Evolutionary conservation across 176 grass and related monocot genomes (phyloP), one percentile per base, ranked within the genome.

Genomic region (Pontederia crassipes): DNA sequence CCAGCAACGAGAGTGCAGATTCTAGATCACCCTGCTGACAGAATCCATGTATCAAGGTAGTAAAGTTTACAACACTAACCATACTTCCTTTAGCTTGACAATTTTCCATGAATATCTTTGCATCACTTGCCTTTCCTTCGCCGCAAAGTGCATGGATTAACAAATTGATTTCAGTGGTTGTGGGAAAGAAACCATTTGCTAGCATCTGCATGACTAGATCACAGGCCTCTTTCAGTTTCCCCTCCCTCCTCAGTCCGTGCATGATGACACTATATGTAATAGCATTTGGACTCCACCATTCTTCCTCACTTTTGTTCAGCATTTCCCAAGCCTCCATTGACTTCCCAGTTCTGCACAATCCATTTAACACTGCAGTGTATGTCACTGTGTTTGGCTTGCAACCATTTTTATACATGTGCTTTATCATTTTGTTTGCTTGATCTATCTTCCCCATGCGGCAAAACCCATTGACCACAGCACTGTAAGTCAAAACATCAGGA

Each of bases 401-500:
- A 35, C 67, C 83, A 12, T 65, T 72, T 55, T 78, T 87, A 73
- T 75, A 87, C 92, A 90, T 96, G 54, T 88, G 73, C 50, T 82
- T 85, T 65, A 90, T 74, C 77, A 96, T 82, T 58, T 79, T 85
- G 71, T 77, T 87, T 46, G 86, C 86, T 69, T 88, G 83, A 70
- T 96, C 78, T 57, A 90, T 82, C 75, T 85, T 77, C 32, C 81
- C 81, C 11, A 78, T 80, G 28, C 83, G 72, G 70, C 92, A 90
- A 73, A 90, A 96, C 27, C 91, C 91, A 85, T 96, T 85, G 10
- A 96, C 80, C 35, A 96, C 76, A 0, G 92, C 59, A 61, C 83
- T 96, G 55, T 90, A 96, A 14, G 92, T 96, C 17, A 96, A 86
- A 69, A 96, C 92, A 76, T 96, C 92, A 82, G 86, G 86, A 48